These are phyloP conservation scores for Penicillium paradoxum DNA, from an alignment of 495 filamentous ascomycete species.

Conservation along the genomic window DNA sequence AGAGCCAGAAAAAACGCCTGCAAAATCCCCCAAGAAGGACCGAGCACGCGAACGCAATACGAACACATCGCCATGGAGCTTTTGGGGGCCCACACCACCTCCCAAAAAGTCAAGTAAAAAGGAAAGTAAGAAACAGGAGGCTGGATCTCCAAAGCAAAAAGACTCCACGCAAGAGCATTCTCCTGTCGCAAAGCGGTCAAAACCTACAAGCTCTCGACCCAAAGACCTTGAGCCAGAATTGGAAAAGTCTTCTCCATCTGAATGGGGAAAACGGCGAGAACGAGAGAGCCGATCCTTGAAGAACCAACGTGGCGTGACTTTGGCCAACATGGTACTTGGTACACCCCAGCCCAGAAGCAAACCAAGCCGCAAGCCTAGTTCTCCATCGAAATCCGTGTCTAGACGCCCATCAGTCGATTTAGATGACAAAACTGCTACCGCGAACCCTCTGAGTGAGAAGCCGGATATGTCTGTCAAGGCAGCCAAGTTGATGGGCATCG, in stretches of 20 bases:
- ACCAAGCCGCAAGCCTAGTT: constrained; percentile 38
- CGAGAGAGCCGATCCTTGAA: constrained; percentile 30
- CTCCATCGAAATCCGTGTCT: constrained; percentile 32
- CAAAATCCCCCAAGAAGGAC: constrained; percentile 53
- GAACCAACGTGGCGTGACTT: constrained; percentile 45
- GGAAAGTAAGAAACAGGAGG: constrained; percentile 30
- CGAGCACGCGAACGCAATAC: constrained; percentile 49
- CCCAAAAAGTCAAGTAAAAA: constrained; percentile 47
- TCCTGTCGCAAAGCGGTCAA: constrained; percentile 41
- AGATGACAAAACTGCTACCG: constrained; percentile 40
- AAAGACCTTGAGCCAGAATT: constrained; percentile 46
- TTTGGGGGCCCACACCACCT: constrained; percentile 50
- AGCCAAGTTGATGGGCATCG: constrained; percentile 55
- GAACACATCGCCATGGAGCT: constrained; percentile 51
- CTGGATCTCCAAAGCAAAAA: constrained; percentile 15
- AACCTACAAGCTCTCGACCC: constrained; percentile 39
- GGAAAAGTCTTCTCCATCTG: constrained; percentile 52
- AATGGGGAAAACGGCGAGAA: constrained; percentile 47
- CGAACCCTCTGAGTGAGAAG: constrained; percentile 49
- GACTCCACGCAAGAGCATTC: constrained; percentile 16
- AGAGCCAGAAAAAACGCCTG: constrained; percentile 37
- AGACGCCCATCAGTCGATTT: constrained; percentile 49
- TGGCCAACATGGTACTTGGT: constrained; percentile 50
- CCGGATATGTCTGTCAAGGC: constrained; percentile 50
- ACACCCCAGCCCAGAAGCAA: constrained; percentile 46